A percentile compares a stretch with the other conserved stretches of the same genome.
Evolutionary conservation across 2,329 filamentous ascomycete species (phyloP).

Genomic region (Cytospora chrysosperma): DNA sequence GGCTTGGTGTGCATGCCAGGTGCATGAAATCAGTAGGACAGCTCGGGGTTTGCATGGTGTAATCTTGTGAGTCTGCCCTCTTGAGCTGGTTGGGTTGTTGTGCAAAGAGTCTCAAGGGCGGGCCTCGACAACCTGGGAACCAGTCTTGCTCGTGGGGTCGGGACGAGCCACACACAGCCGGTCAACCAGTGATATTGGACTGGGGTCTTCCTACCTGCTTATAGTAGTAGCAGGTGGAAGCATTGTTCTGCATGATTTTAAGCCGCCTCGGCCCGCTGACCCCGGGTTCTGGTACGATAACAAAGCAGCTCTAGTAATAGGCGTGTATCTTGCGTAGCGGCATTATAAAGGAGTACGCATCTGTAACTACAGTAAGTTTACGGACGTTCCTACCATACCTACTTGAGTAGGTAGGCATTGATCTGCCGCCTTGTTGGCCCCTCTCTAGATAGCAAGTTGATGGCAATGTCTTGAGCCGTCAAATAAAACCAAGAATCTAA

Average conservation of each 20-base stretch:
- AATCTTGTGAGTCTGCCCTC: not conserved
- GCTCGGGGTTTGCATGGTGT: constrained; percentile 1
- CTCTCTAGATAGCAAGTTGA: no score
- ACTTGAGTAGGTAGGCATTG: no score
- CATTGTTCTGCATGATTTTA: not conserved
- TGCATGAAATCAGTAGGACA: not conserved
- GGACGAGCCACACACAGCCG: not conserved
- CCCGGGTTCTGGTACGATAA: not conserved
- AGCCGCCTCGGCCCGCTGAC: not conserved
- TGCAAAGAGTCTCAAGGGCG: not conserved
- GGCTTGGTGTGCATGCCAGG: not conserved
- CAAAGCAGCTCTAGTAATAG: not conserved
- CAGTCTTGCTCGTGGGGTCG: not conserved
- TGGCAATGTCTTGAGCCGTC: no score
- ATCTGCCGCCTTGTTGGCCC: no score
- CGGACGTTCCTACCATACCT: no score
- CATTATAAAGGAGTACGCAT: not conserved
- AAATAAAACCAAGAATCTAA: no score
- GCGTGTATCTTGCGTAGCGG: not conserved
- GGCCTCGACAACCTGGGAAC: not conserved
- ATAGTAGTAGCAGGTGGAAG: not conserved
- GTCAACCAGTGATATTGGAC: not conserved
- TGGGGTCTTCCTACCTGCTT: not conserved
- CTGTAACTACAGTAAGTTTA: no score
- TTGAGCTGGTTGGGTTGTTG: not conserved